Evolutionary conservation across 1,139 yeast species (phyloP).

Genomic region (Scheffersomyces segobiensis): DNA sequence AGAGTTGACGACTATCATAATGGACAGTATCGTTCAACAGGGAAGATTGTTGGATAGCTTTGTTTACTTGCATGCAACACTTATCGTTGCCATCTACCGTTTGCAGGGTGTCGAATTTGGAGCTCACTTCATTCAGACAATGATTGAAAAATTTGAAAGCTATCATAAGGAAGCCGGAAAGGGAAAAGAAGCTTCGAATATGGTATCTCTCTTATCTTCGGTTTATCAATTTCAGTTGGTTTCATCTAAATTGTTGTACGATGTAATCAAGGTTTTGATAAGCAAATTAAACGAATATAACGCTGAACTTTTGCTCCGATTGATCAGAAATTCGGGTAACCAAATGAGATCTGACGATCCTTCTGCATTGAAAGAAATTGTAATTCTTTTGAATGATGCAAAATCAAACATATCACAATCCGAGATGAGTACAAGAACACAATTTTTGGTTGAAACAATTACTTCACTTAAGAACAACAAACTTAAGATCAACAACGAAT

Average conservation of each 20-base stretch:
- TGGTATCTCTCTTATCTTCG: conserved; percentile 73
- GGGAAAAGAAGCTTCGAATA: conserved; percentile 65
- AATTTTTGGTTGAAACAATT: conserved; percentile 81
- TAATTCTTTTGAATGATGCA: conserved; percentile 52
- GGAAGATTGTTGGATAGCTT: conserved; percentile 72
- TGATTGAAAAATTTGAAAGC: conserved; percentile 65
- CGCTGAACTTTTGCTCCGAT: conserved; percentile 73
- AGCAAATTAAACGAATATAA: conserved; percentile 63
- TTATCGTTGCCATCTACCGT: conserved; percentile 73
- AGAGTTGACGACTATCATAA: conserved; percentile 58
- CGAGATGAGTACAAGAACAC: conserved; percentile 64
- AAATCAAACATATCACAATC: conserved; percentile 15
- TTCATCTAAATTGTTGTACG: conserved; percentile 74
- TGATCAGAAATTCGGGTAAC: conserved; percentile 76
- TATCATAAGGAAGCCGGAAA: conserved; percentile 25
- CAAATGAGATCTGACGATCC: conserved; percentile 93
- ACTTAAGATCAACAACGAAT: conserved; percentile 52
- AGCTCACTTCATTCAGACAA: conserved; percentile 76
- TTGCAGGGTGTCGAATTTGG: conserved; percentile 88
- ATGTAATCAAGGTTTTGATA: conserved; percentile 61
- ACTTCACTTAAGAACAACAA: conserved; percentile 86
- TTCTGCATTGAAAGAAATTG: conserved; percentile 76
- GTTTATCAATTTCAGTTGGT: conserved; percentile 77
- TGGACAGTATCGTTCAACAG: conserved; percentile 69
- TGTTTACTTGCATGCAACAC: conserved; percentile 76